Base-by-base conservation (phyloP, 176 grass and related monocot genomes). In the Cenchrus americanus region DNA sequence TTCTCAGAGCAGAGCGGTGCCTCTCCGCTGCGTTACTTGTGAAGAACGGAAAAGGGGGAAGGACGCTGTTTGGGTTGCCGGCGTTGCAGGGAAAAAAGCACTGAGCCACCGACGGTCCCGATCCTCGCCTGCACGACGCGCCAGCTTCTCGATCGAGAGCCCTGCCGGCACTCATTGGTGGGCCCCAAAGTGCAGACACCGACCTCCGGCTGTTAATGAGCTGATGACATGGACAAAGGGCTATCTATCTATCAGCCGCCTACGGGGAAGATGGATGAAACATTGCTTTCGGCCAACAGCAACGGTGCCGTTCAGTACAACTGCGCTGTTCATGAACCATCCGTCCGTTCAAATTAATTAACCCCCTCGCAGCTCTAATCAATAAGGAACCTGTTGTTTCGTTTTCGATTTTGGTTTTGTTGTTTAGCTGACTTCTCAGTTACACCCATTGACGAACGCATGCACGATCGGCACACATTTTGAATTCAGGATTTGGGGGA, bases 201-300 rank as follows among this genome's bases (percentile, higher is more conserved):
- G 9, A 60, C 57, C 21, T 21, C n/a, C 8, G n/a, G 34, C 34
- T 3, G 4, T 71, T 71, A 71, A 49, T 71, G n/a, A 71, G 58
- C 17, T 22, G n/a, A 22, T 46, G 66, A 22, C 69, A 48, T 48
- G 44, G 13, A 26, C n/a, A n/a, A n/a, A n/a, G n/a, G 27, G 27
- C 27, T 30, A 30, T 30, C 27, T 30, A 30, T 30, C 27, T 30
- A 30, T 30, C 27, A 30, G 27, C 27, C 27, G 27, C 27, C 27
- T 30, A 30, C 27, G 27, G 19, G 44, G 0, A 50, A 51, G 67
- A 85, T 17, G 7, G 82, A 26, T 82, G 78, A 54, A 37, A 40
- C 77, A 22, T 89, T 84, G n/a, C 44, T 76, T 66, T 81, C 64
- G 12, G 69, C 19, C 1, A 62, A 68, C 63, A 69, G 78, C 18